Conservation (phyloP, 192 early-diverging fungal species). For the Phycomyces blakesleeanus region DNA sequence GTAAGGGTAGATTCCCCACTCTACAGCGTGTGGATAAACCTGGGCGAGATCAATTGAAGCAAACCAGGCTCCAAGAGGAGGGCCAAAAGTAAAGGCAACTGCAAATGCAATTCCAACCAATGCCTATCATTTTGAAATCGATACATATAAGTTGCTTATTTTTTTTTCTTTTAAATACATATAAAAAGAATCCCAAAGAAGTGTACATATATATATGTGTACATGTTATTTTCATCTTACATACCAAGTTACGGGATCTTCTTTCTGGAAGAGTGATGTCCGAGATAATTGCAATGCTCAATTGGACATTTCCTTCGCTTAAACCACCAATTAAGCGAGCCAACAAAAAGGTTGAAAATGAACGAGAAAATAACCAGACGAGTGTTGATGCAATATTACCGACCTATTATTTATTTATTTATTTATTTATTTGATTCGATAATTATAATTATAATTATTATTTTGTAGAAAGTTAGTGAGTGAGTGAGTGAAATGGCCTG, state of each 20-base stretch:
- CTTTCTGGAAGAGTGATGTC: constrained; percentile 81
- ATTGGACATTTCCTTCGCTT: constrained; percentile 97
- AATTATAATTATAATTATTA: no score
- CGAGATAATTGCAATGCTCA: constrained; percentile 92
- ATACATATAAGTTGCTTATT: no score
- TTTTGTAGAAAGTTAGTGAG: no score
- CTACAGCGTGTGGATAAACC: constrained; percentile 36
- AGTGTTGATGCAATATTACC: constrained; percentile 87
- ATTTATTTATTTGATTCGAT: no score
- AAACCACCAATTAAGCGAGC: constrained; percentile 88
- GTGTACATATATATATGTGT: no score
- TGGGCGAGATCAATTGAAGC: constrained; percentile 50
- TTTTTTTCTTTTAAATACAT: no score
- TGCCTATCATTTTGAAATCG: constrained; percentile 50
- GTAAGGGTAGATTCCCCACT: constrained; percentile 64
- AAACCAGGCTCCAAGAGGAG: constrained; percentile 83
- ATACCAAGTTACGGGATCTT: constrained; percentile 76
- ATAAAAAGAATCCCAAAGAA: no score
- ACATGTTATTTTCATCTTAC: no score
- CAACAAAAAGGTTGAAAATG: constrained; percentile 81
- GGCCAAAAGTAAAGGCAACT: constrained; percentile 92
- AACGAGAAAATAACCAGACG: constrained; percentile 85
- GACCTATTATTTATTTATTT: no score
- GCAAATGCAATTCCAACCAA: constrained; percentile 97
- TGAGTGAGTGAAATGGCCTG: no score